phyloP scores from a whole-genome alignment of 1,284 basidiomycete genomes.

The Trametes sp. region DNA sequence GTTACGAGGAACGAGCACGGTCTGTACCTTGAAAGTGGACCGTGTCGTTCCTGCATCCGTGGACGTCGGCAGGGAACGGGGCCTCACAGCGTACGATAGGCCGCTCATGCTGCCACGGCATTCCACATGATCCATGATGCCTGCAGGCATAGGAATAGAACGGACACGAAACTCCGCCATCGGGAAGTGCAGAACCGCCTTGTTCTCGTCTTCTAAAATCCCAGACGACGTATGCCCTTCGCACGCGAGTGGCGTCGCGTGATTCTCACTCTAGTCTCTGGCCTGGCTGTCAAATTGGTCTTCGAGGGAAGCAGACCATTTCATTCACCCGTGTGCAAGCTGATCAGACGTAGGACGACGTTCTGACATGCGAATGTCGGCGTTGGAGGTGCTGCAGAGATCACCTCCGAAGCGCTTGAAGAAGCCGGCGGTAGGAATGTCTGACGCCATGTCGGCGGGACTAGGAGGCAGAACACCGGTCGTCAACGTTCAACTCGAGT shows the following conservation, averaged over 20 bases:
- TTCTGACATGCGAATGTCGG: neutral
- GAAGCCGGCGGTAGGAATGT: neutral
- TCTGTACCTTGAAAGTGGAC: neutral
- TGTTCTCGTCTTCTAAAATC: neutral
- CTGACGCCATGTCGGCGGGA: neutral
- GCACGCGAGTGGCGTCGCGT: neutral
- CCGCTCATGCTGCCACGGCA: neutral
- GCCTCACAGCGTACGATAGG: neutral
- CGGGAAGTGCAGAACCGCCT: neutral
- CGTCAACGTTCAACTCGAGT: neutral
- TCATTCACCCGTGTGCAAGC: neutral
- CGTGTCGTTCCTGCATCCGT: neutral
- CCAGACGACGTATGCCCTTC: neutral
- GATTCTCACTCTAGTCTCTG: neutral
- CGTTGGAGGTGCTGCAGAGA: neutral
- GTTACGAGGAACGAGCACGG: neutral
- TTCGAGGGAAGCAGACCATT: neutral
- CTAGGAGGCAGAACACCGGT: neutral
- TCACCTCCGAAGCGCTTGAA: neutral
- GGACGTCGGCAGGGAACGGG: neutral
- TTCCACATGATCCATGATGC: neutral
- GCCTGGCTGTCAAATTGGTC: too few species aligned
- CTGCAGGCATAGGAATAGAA: neutral
- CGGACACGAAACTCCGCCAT: neutral
- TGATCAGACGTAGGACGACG: neutral